phyloP scores from a whole-genome alignment of 495 filamentous ascomycete genomes.

The Penicillium silybi region DNA sequence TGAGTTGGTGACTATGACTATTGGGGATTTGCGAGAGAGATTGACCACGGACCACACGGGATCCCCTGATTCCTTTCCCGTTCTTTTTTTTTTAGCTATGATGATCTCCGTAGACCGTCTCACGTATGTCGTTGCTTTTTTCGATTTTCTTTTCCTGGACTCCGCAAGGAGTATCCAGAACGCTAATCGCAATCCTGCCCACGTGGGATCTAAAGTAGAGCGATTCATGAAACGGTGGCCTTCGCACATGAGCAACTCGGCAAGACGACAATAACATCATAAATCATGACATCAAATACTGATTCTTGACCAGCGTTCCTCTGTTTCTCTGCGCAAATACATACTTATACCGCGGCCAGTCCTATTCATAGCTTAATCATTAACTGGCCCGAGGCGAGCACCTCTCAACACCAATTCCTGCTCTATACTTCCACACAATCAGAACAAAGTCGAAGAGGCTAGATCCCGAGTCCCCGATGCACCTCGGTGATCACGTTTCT shows the following conservation, averaged over 20 bases:
- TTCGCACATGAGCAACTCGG: neutral
- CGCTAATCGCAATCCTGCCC: neutral
- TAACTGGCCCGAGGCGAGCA: neutral
- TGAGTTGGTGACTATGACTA: neutral
- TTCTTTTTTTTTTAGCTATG: too few species aligned
- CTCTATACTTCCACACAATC: neutral
- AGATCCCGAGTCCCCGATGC: slow-evolving; percentile 1
- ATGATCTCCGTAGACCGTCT: neutral
- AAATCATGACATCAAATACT: neutral
- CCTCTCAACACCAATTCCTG: neutral
- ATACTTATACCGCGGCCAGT: neutral
- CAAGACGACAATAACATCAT: neutral
- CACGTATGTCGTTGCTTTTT: neutral
- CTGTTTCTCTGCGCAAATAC: neutral
- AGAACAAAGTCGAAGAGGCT: too few species aligned
- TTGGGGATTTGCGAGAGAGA: too few species aligned
- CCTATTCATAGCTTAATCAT: neutral
- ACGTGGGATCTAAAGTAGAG: neutral
- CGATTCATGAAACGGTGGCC: neutral
- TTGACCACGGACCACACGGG: neutral
- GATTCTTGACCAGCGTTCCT: too few species aligned
- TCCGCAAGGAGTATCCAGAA: neutral
- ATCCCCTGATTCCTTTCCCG: neutral
- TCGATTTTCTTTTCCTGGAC: neutral
- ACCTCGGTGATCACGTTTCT: neutral